Evolutionary conservation across 2,329 filamentous ascomycete species (phyloP), one percentile per base, ranked within the genome.

Genomic region (Fusarium xylarioides): DNA sequence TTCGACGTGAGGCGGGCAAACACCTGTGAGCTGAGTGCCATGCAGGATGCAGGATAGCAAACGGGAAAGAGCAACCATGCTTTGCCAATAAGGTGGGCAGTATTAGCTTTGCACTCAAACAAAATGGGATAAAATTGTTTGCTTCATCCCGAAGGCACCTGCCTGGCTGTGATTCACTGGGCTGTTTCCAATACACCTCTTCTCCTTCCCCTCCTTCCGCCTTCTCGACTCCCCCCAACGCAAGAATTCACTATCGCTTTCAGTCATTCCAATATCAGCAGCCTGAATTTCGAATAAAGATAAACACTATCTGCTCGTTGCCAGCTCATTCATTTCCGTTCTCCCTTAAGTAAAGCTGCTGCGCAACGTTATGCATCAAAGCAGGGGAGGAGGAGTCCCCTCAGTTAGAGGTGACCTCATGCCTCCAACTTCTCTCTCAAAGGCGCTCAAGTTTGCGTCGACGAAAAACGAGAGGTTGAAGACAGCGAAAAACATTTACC

Each of bases 401-500:
- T 26, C 52, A 18, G 28, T n/a, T 23, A 68, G 37, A 37, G 58
- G 52, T 23, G 55, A 44, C 15, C 40, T 28, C 18, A 28, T 38
- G 18, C 35, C 28, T 11, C 49, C 16, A 11, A 12, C 55, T 8
- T 21, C 30, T 32, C 40, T 37, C 26, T 44, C 57, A 16, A 65
- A 44, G 46, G 15, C 26, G 1, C 5, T 32, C 28, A 73, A 60
- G 18, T 58, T 67, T 37, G 62, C 63, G 19, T 53, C n/a, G 4
- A 58, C 47, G 19, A 66, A 63, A 42, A 42, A 47, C 11, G 70
- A 60, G 14, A 49, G 46, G 46, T 68, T 66, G 67, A 57, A 23
- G 37, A 75, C 74, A 6, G 73, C 74, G 6, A 79, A 78, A 23
- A 71, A 68, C 2, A 79, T 79, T 46, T 23, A 68, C 11, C 68